Conservation (phyloP, 2,329 filamentous ascomycete species). For the Epicoccum nigrum region DNA sequence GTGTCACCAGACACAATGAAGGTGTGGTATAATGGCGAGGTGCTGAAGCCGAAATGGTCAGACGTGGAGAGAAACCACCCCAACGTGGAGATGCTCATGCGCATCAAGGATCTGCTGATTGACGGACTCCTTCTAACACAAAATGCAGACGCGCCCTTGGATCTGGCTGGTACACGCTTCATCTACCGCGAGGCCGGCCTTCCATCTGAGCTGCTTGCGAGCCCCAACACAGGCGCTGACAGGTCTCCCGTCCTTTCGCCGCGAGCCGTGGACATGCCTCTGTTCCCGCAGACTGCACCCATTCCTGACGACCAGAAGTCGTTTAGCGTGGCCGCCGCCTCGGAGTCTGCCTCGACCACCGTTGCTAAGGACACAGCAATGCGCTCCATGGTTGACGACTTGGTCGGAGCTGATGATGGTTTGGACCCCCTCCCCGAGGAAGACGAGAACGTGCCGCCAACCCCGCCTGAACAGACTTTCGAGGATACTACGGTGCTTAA, state of each 20-base stretch:
- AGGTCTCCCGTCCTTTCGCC: constrained; percentile 48
- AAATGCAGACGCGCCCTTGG: constrained; percentile 56
- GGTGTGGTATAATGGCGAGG: constrained; percentile 58
- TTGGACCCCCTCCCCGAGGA: constrained; percentile 50
- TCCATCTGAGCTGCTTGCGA: constrained; percentile 57
- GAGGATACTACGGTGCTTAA: constrained; percentile 48
- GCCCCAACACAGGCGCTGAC: constrained; percentile 48
- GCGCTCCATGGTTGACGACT: constrained; percentile 64
- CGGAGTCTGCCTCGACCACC: constrained; percentile 56
- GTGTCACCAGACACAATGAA: constrained; percentile 56
- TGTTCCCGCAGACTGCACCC: constrained; percentile 35
- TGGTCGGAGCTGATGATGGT: constrained; percentile 55
- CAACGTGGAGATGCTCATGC: constrained; percentile 70
- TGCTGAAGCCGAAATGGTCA: constrained; percentile 59
- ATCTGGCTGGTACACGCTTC: constrained; percentile 57
- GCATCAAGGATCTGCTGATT: constrained; percentile 67
- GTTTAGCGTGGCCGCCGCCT: constrained; percentile 44
- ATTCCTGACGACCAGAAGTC: constrained; percentile 46
- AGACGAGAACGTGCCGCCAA: constrained; percentile 53
- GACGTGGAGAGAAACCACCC: constrained; percentile 62
- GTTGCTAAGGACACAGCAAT: constrained; percentile 56
- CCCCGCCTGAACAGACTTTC: constrained; percentile 54
- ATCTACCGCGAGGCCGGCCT: constrained; percentile 60
- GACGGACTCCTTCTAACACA: constrained; percentile 66
- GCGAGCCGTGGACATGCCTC: constrained; percentile 48